Evolutionary conservation across 768 basidiomycete genomes (phyloP).

Genomic region (Boletales sp.): DNA sequence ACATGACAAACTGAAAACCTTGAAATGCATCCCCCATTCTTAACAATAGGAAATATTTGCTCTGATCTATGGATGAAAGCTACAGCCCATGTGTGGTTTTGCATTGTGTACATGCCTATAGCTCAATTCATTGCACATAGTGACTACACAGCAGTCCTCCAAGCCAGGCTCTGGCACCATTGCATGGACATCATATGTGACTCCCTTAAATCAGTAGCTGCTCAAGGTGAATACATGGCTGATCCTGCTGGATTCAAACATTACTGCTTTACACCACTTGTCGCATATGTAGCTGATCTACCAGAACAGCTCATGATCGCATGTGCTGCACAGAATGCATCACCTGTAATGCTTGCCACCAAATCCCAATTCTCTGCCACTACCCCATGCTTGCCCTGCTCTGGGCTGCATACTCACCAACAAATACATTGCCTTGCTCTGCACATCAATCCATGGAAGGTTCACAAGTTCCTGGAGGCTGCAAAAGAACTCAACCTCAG

Average conservation of each 20-base stretch:
- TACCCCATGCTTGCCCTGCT: too few species aligned
- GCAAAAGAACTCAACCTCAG: background rate
- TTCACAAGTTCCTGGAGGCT: conserved; percentile 20
- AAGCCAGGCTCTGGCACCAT: too few species aligned
- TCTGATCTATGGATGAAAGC: conserved; percentile 6
- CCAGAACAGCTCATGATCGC: background rate
- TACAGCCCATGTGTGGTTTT: conserved; percentile 3
- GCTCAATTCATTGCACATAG: background rate
- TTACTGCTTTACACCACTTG: background rate
- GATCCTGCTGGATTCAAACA: too few species aligned
- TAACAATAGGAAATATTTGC: background rate
- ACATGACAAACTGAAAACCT: background rate
- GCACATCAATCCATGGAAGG: too few species aligned
- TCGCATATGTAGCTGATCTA: background rate
- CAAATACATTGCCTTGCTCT: too few species aligned
- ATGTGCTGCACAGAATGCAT: background rate
- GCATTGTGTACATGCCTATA: background rate
- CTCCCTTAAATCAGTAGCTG: too few species aligned
- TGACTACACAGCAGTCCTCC: background rate
- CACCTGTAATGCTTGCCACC: too few species aligned
- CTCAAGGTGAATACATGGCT: too few species aligned
- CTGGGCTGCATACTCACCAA: too few species aligned
- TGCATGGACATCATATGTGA: too few species aligned
- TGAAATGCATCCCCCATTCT: too few species aligned
- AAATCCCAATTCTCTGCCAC: too few species aligned